Percentiles rank a stretch among this genome's conserved stretches.
Evolutionary conservation across 2,329 filamentous ascomycete species (phyloP).

Genomic region (Apiospora saccharicola): DNA sequence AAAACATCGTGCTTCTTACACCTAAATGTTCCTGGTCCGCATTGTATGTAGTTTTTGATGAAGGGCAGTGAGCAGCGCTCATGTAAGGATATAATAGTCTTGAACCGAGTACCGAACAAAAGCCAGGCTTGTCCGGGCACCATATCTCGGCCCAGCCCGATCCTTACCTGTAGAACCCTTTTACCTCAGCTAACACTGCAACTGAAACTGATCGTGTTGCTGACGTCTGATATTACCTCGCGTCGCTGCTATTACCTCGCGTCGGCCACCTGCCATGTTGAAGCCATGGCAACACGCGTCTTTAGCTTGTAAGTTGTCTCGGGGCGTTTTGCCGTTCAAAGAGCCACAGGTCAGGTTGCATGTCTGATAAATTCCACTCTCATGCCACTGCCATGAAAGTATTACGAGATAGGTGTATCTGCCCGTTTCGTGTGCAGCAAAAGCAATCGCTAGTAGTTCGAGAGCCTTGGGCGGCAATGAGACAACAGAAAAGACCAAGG

Average conservation of each 20-base stretch:
- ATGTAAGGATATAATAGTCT: no score
- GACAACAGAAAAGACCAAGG: neutral
- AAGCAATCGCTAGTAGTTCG: neutral
- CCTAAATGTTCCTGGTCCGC: no score
- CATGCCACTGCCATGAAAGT: neutral
- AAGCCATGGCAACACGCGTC: neutral
- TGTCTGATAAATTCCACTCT: neutral
- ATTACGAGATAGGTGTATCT: neutral
- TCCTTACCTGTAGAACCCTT: no score
- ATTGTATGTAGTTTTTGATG: no score
- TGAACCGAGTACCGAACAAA: neutral
- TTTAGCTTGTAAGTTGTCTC: neutral
- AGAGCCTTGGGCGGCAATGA: neutral
- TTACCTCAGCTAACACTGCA: neutral
- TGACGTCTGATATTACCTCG: neutral
- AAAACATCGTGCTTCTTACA: no score
- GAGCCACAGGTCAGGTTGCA: neutral
- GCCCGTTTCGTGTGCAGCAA: constrained; percentile 5
- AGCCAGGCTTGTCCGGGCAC: neutral
- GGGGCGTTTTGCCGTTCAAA: neutral
- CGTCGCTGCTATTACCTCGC: neutral
- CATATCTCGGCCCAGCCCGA: neutral
- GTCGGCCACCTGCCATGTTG: neutral
- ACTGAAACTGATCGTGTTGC: neutral
- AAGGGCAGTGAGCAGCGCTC: no score